phyloP scores from a whole-genome alignment of 306 rosid genomes.

The Inga laurina region DNA sequence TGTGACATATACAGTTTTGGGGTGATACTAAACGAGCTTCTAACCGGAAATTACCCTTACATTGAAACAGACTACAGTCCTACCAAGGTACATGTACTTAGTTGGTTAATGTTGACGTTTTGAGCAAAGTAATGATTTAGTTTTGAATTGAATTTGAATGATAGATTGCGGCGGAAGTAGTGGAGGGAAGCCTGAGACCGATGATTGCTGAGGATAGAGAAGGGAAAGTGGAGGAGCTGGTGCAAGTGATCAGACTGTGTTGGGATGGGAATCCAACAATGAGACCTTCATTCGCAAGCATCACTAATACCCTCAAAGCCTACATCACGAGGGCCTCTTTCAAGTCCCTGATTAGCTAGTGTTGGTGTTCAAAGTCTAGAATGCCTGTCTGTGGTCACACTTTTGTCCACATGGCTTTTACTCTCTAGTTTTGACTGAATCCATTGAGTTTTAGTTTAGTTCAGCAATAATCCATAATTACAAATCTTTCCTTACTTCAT shows the following conservation, averaged over 20 bases:
- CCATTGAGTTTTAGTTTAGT: not conserved
- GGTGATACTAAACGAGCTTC: slow-evolving; percentile 65
- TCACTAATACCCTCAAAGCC: slow-evolving; percentile 40
- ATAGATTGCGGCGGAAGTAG: slow-evolving; percentile 84
- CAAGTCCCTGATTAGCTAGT: not conserved
- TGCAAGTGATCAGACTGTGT: slow-evolving; percentile 46
- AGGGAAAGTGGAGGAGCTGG: slow-evolving; percentile 48
- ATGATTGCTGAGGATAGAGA: slow-evolving; percentile 43
- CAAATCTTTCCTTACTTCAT: not conserved
- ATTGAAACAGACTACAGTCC: slow-evolving; percentile 65
- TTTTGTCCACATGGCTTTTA: too few species aligned
- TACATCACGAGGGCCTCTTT: slow-evolving; percentile 27
- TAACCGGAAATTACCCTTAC: slow-evolving; percentile 62
- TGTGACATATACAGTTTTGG: slow-evolving; percentile 77
- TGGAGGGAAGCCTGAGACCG: slow-evolving; percentile 67
- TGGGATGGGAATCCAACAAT: slow-evolving; percentile 56
- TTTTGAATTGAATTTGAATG: not conserved
- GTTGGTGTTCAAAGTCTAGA: not conserved
- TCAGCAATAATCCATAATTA: not conserved
- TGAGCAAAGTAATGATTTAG: not conserved
- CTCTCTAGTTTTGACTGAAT: not conserved
- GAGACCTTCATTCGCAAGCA: slow-evolving; percentile 63
- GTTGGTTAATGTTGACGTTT: not conserved
- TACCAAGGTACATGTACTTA: slow-evolving; percentile 43
- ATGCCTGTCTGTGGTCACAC: not conserved